Evolutionary conservation across 2,329 filamentous ascomycete species (phyloP).

Genomic region (Cytospora chrysosperma): DNA sequence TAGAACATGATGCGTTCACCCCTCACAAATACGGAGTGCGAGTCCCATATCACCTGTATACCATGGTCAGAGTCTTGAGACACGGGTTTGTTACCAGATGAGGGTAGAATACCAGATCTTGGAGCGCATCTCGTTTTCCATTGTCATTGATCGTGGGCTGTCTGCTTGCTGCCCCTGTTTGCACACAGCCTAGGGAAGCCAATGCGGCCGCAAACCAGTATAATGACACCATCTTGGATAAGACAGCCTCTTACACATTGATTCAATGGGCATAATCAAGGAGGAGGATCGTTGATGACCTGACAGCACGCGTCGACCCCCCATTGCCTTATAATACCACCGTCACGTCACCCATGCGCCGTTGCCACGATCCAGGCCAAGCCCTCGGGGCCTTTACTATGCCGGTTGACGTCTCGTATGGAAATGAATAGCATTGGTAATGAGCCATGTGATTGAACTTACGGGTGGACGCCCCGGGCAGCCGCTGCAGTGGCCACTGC

Average conservation of each 20-base stretch:
- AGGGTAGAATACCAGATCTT: constrained; percentile 12
- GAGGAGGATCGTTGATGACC: neutral
- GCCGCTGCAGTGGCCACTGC: constrained; percentile 15
- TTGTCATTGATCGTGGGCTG: constrained; percentile 5
- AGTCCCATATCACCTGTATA: constrained; percentile 63
- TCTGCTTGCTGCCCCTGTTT: neutral
- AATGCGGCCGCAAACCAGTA: neutral
- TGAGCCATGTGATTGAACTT: neutral
- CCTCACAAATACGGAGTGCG: constrained; percentile 67
- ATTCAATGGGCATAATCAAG: neutral
- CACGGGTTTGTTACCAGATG: too few species aligned
- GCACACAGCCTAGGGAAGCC: constrained; percentile 10
- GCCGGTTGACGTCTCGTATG: neutral
- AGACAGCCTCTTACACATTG: neutral
- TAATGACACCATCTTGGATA: constrained; percentile 8
- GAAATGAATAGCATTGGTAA: neutral
- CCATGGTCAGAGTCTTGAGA: neutral
- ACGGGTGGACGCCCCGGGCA: constrained; percentile 21
- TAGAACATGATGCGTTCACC: constrained; percentile 71
- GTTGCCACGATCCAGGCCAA: neutral
- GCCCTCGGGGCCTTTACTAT: constrained; percentile 2
- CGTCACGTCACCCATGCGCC: neutral
- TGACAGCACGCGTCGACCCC: neutral
- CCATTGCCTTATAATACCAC: constrained; percentile 10
- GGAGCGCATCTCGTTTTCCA: constrained; percentile 10